A percentile compares a stretch with the other conserved stretches of the same genome.
Conservation (phyloP, 129 eudicot genomes). For the Chrysanthemum seticuspe region DNA sequence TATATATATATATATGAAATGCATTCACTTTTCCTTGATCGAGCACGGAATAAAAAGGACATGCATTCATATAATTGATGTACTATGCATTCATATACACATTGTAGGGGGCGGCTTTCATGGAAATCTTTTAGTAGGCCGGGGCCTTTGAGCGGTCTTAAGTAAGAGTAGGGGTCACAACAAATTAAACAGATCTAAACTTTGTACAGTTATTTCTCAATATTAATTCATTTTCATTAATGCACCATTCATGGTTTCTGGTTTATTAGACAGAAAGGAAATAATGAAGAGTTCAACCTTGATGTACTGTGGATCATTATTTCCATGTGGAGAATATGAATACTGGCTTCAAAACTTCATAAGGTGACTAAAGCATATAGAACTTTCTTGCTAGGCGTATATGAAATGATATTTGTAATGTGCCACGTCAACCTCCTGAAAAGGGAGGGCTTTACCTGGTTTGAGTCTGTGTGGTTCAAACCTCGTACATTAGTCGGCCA, state of each 20-base stretch:
- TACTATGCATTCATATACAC: background rate
- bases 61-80: background rate
- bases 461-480: too few species aligned
- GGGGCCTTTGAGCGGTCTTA: background rate
- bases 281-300: background rate
- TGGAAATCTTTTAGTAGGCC: background rate
- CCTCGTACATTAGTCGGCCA: too few species aligned
- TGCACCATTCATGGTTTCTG: slow-evolving; percentile 14
- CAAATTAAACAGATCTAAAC: background rate
- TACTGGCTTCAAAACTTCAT: background rate
- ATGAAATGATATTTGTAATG: too few species aligned
- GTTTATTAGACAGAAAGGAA: background rate
- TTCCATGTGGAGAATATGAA: too few species aligned
- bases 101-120: background rate
- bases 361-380: too few species aligned
- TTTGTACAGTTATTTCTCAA: background rate
- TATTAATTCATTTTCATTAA: background rate
- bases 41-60: background rate
- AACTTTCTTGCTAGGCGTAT: too few species aligned
- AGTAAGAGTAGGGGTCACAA: slow-evolving; percentile 8
- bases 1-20: too few species aligned
- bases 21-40: background rate
- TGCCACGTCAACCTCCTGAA: too few species aligned
- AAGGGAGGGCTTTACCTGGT: too few species aligned
- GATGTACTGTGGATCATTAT: background rate